These are phyloP conservation scores for Pachyrhizus erosus DNA, from an alignment of 306 rosid genomes.

Conservation along the genomic window DNA sequence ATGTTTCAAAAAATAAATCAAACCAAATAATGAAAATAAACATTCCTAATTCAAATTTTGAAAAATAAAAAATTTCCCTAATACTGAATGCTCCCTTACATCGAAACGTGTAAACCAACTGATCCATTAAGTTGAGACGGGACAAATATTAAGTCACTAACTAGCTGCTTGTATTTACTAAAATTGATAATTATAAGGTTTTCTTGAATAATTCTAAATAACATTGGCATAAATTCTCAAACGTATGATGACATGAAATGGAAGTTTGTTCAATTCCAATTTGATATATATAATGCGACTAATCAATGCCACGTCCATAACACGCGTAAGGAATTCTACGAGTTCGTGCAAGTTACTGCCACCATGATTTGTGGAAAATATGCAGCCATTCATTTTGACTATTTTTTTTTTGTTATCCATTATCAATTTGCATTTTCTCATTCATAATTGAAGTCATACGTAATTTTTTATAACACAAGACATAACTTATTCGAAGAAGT, in stretches of 20 bases:
- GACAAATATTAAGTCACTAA: not conserved
- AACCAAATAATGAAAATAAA: no score
- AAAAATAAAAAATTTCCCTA: no score
- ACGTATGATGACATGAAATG: not conserved
- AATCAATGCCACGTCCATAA: slow-evolving; percentile 47
- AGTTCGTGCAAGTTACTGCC: slow-evolving; percentile 33
- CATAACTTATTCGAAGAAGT: not conserved
- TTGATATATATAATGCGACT: not conserved
- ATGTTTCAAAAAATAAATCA: no score
- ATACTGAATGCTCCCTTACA: no score
- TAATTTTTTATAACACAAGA: not conserved
- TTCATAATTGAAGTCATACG: not conserved
- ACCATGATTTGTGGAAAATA: slow-evolving; percentile 47
- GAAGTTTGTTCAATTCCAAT: not conserved
- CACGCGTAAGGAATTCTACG: not conserved
- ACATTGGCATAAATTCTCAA: not conserved
- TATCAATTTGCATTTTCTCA: not conserved
- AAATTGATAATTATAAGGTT: not conserved
- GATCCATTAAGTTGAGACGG: not conserved
- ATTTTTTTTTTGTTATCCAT: not conserved
- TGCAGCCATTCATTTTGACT: slow-evolving; percentile 4
- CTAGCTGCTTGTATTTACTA: not conserved
- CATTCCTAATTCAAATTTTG: no score
- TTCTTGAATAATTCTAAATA: not conserved
- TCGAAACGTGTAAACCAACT: not conserved